Base-by-base conservation (phyloP, 2,329 filamentous ascomycete genomes). In the Gaeumannomyces sp. region DNA sequence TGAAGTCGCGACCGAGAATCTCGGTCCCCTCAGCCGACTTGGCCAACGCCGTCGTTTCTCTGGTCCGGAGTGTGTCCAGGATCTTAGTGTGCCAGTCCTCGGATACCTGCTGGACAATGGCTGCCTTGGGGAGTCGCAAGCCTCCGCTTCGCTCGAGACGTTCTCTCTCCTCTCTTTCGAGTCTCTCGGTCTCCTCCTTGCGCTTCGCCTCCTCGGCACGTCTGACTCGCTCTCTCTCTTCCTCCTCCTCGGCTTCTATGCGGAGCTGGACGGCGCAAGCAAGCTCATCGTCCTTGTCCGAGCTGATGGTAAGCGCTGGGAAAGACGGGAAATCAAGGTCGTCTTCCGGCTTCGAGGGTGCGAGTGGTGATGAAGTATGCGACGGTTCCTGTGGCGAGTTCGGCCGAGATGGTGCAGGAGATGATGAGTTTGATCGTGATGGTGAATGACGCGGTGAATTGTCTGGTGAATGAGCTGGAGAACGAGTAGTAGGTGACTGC, bases 1-100 rank as follows among this genome's bases (percentile, higher is more conserved):
- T 78, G 70, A 92, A 88, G 71, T 91, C 89, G 63, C 85, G 83
- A 2, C 77, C 73, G 1, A 72, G 78, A 22, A 91, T 75, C 16
- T 82, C 77, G 3, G 78, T 78, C 1, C 82, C 81, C 67, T 84
- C 82, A 8, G 76, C 74, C 13, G 82, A 81, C 64, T 73, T 79
- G 65, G 78, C 79, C 62, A 85, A 73, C 61, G 73, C 74, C 8
- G 71, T 71, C 22, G 72, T 69, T 45, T 72, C 69, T 56, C 74
- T 67, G 28, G 77, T 72, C n/a, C 72, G 69, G 50, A 81, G 69
- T 0, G 77, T 78, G 14, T 66, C 65, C 8, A 70, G 60, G n/a
- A 82, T 73, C 50, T 69, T 73, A 1, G 68, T 56, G 13, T 76
- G 70, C 80, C 80, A 82, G 16, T 77, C 72, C 0, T 69, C 58